These are phyloP conservation scores for Trametes meyenii DNA, from an alignment of 768 basidiomycete genomes.

Conservation along the genomic window DNA sequence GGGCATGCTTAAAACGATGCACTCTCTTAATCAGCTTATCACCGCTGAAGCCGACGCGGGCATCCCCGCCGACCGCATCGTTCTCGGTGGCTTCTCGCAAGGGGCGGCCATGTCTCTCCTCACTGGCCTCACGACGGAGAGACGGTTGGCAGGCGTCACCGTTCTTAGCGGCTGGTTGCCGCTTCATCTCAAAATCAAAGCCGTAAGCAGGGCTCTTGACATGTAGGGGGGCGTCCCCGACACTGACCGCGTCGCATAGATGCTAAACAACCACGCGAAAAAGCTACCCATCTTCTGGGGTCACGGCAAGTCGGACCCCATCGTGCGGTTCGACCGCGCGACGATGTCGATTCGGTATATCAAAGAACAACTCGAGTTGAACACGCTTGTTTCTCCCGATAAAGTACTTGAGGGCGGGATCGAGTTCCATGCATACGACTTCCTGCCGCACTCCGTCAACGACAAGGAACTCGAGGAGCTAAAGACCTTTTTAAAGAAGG, in stretches of 20 bases:
- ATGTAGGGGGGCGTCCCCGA: neutral
- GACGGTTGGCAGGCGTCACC: constrained; percentile 71
- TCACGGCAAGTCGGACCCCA: constrained; percentile 75
- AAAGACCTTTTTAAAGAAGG: constrained; percentile 67
- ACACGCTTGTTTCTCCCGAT: constrained; percentile 41
- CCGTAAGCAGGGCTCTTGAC: constrained; percentile 43
- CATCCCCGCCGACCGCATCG: constrained; percentile 67
- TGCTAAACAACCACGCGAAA: constrained; percentile 59
- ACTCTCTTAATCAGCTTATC: constrained; percentile 68
- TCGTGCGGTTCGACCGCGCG: constrained; percentile 63
- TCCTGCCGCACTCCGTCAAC: constrained; percentile 67
- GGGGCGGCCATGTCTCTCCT: constrained; percentile 81
- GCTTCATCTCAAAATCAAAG: constrained; percentile 63
- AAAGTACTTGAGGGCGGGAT: constrained; percentile 50
- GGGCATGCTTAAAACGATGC: constrained; percentile 71
- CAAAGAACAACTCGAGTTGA: constrained; percentile 53
- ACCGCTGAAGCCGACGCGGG: constrained; percentile 73
- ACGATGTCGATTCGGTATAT: constrained; percentile 60
- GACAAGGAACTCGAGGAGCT: constrained; percentile 71
- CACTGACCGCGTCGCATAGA: constrained; percentile 41
- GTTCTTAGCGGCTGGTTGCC: constrained; percentile 83
- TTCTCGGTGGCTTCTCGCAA: constrained; percentile 90
- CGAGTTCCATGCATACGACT: constrained; percentile 66
- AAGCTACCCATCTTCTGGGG: constrained; percentile 84
- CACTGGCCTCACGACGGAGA: constrained; percentile 66